These are phyloP conservation scores for Carex arenaria DNA, from an alignment of 202 grass and related monocot genomes.

Conservation along the genomic window DNA sequence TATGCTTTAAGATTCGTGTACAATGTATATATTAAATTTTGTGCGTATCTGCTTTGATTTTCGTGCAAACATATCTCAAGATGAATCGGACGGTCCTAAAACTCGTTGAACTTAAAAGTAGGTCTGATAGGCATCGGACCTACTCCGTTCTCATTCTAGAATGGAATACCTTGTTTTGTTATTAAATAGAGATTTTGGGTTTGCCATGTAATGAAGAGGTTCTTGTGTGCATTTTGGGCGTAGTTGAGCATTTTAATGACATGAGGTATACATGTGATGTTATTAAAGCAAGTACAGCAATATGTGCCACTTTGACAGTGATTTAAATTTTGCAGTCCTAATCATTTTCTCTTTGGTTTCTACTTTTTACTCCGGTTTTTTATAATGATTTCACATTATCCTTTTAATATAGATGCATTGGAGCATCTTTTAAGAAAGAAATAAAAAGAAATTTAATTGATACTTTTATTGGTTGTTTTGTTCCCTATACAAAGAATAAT, in stretches of 20 bases:
- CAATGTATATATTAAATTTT: no score
- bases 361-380: background rate
- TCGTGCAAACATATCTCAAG: no score
- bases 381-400: background rate
- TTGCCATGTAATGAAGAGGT: background rate
- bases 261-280: constrained; percentile 23
- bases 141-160: no score
- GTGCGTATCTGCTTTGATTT: no score
- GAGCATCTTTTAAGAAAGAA: constrained; percentile 4
- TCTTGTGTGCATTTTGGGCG: background rate
- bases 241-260: background rate
- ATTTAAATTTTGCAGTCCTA: background rate
- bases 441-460: background rate
- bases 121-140: no score
- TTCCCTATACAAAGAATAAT: background rate
- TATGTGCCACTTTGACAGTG: background rate
- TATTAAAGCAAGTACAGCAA: constrained; percentile 1
- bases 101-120: no score
- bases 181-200: background rate
- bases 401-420: background rate
- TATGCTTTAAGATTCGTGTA: no score
- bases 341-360: constrained; percentile 4
- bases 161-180: background rate
- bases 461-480: background rate
- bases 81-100: no score